Base-by-base conservation (phyloP, 345 rosid species). In the Citrus sinensis region DNA sequence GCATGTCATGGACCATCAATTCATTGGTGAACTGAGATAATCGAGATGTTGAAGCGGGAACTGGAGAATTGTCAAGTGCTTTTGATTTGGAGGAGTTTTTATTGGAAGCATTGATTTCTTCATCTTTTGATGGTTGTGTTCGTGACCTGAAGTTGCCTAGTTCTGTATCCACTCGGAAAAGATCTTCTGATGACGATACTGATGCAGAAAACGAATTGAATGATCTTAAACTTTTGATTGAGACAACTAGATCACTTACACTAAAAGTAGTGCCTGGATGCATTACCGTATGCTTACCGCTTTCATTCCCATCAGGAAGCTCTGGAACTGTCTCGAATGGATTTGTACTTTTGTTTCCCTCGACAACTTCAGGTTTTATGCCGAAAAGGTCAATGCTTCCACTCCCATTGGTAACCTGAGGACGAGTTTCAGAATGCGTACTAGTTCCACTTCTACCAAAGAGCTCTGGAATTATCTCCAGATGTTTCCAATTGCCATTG, bases 1-100 rank as follows among this genome's bases (percentile, higher is more conserved):
- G 79, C 7, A 55, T 39, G 39, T 9, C 49, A 17, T 29, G 77
- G 1, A 37, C 76, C 19, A 32, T 71, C 9, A 90, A 85, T 76
- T 83, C 89, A 11, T 68, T 80, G n/a, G 83, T 78, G 55, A 70
- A 69, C 79, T 86, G 91, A 58, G 93, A 80, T 80, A 82, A 78
- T 62, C 85, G 87, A 71, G 85, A 83, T 32, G 82, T 35, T 6
- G 71, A 67, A 76, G 83, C 32, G 3, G 70, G 60, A 80, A 68
- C 71, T 19, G 75, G 69, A 37, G 76, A 69, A 10, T 60, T 70
- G 6, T 64, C 74, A 1, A 34, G 30, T 82, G 68, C 83, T 67
- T 34, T 73, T 68, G 86, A 24, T 32, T 42, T 82, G 46, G 80
- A 71, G 79, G 81, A 77, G 65, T 76, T 81, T 54, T 51, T 27